phyloP scores from a whole-genome alignment of 1,284 basidiomycete species.

The Pyrrhoderma lamaoense region DNA sequence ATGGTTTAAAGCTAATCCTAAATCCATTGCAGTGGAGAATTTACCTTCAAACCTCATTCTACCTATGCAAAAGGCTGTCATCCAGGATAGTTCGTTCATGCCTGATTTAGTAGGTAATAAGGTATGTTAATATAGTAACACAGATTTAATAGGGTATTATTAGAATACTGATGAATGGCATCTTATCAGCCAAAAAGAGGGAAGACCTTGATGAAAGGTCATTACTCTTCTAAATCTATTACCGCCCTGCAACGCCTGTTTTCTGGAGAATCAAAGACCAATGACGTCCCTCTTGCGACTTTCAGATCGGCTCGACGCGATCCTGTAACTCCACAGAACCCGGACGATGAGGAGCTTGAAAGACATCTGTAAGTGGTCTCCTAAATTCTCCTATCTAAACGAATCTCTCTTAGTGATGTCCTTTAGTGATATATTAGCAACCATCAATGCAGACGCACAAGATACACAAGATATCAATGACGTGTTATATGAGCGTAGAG shows the following conservation, averaged over 20 bases:
- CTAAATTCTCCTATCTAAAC: neutral
- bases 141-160: neutral
- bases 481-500: constrained; percentile 64
- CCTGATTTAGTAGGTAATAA: constrained; percentile 6
- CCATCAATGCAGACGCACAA: constrained; percentile 45
- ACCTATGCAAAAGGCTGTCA: constrained; percentile 68
- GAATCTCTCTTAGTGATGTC: neutral
- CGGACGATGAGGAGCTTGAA: constrained; percentile 57
- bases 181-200: constrained; percentile 26
- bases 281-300: constrained; percentile 58
- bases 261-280: constrained; percentile 47
- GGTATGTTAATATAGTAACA: constrained; percentile 5
- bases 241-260: constrained; percentile 59
- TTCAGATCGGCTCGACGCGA: constrained; percentile 41
- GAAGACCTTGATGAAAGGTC: constrained; percentile 30
- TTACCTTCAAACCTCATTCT: constrained; percentile 67
- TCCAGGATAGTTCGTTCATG: constrained; percentile 48
- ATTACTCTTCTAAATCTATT: constrained; percentile 50
- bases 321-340: constrained; percentile 34
- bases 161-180: neutral
- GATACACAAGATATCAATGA: constrained; percentile 51
- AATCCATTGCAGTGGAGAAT: constrained; percentile 62
- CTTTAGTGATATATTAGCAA: constrained; percentile 57
- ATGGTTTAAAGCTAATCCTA: constrained; percentile 69
- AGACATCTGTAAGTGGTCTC: constrained; percentile 52